Percentiles rank a stretch among this genome's conserved stretches.
Conservation (phyloP, 441 rosid species). For the Erodium texanum region DNA sequence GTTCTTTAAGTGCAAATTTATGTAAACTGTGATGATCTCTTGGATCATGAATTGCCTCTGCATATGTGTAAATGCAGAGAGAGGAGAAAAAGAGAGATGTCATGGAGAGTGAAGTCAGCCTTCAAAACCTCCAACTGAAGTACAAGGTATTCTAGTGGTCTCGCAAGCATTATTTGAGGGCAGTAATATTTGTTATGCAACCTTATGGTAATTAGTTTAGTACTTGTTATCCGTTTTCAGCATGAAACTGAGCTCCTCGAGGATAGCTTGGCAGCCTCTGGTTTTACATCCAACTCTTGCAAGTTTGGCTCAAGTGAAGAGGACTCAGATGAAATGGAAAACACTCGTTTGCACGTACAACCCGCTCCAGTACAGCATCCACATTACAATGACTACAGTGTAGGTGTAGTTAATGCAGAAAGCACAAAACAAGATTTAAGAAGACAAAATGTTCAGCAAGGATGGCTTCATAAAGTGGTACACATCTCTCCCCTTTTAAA, state of each 20-base stretch:
- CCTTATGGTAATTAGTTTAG: background rate
- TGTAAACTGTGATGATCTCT: too few relatives aligned
- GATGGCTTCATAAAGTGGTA: slow-evolving; percentile 91
- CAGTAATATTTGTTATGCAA: background rate
- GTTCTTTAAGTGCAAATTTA: background rate
- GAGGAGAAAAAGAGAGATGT: slow-evolving; percentile 93
- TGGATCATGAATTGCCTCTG: background rate
- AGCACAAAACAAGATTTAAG: slow-evolving; percentile 60
- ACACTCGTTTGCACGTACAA: slow-evolving; percentile 38
- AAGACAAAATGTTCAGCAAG: slow-evolving; percentile 34
- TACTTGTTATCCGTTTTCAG: slow-evolving; percentile 24
- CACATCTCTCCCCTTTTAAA: background rate
- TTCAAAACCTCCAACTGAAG: slow-evolving; percentile 81
- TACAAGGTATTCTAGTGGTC: slow-evolving; percentile 43
- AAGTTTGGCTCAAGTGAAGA: slow-evolving; percentile 84
- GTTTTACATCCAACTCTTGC: slow-evolving; percentile 42
- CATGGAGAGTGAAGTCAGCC: slow-evolving; percentile 77
- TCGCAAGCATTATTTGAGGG: background rate
- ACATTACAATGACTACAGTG: slow-evolving; percentile 38
- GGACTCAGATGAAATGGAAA: slow-evolving; percentile 77
- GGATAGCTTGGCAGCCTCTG: slow-evolving; percentile 59
- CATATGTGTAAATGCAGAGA: slow-evolving; percentile 40
- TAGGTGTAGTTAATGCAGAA: slow-evolving; percentile 34
- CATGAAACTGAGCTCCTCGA: slow-evolving; percentile 82
- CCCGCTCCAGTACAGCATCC: slow-evolving; percentile 38